Evolutionary conservation across 2,329 filamentous ascomycete genomes (phyloP), one percentile per base, ranked within the genome.

Genomic region (Phaeosphaeria sp.): DNA sequence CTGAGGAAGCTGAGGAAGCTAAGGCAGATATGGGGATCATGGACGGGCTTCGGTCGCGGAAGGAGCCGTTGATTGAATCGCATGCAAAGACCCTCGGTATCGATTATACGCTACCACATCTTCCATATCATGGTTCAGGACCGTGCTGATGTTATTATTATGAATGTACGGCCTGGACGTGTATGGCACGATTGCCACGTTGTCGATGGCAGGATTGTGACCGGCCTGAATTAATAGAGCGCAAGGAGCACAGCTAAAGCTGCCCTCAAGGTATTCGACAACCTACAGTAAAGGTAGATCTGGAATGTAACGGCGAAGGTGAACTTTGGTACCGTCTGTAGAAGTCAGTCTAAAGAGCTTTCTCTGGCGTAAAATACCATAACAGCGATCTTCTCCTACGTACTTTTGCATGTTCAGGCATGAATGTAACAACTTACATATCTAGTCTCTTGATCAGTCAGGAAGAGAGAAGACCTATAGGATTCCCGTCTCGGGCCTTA

Each of bases 191-290:
- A 58, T 18, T 78, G 74, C 56, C 61, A 67, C 15, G 54, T 72
- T 36, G 68, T 66, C 0, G 76, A 78, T 60, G 76, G 75, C 1
- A 54, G 67, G n/a, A 63, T 78, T 21, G 71, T 79, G 13, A 78
- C 73, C 15, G 75, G 76, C 2, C 67, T 67, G 33, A 78, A 78
- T 59, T 75, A 75, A 3, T 67, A 68, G 36, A 74, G 71, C 60
- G 74, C 76, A 7, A 62, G 64, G n/a, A 68, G 60, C 20, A 78
- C 74, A 11, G 72, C 76, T 39, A 71, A 67, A 41, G 68, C 63
- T 20, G 67, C 74, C 17, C 25, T 54, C 22, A 18, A 49, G n/a
- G 52, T 36, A 11, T 54, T 54, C 20, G 46, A 49, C 18, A 46
- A 46, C n/a, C 50, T 33, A 6, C 33, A 23, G 22, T 18, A 2